A percentile compares a stretch with the other conserved stretches of the same genome.
Evolutionary conservation across 169 alveolate species (phyloP).

Genomic region (Cryptosporidium sp.): DNA sequence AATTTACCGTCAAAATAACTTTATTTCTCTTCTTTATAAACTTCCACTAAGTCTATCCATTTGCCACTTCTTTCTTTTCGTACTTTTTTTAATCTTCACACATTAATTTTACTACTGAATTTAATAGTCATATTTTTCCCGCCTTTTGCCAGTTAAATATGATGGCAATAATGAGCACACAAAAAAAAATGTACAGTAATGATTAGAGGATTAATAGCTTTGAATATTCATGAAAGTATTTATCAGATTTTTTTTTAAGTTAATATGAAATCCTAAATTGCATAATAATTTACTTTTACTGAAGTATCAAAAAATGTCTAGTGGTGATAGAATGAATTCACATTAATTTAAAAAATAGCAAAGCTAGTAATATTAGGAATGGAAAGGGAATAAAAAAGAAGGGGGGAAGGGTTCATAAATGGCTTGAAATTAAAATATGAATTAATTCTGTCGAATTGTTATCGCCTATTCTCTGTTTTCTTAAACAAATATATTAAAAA

Average conservation of each 20-base stretch:
- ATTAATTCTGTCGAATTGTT: background rate
- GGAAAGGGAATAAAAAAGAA: no score
- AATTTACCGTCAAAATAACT: background rate
- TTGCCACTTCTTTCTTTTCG: conserved; percentile 1
- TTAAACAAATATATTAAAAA: no score
- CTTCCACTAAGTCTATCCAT: conserved; percentile 1
- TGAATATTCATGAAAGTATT: no score
- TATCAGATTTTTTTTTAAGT: no score
- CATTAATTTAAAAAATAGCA: background rate
- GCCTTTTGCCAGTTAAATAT: background rate
- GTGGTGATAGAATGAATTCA: no score
- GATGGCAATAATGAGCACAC: background rate
- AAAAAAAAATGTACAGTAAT: background rate
- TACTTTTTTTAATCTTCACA: background rate
- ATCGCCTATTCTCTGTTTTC: background rate
- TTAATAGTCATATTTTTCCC: background rate
- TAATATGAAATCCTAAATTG: no score
- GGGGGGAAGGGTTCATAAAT: background rate
- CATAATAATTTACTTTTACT: background rate
- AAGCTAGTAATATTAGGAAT: no score
- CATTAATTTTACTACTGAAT: background rate
- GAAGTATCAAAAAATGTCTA: background rate
- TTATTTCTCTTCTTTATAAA: background rate
- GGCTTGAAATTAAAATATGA: background rate
- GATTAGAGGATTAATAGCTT: no score